Evolutionary conservation across 768 basidiomycete genomes (phyloP).

Genomic region (Termitomyces sp.): DNA sequence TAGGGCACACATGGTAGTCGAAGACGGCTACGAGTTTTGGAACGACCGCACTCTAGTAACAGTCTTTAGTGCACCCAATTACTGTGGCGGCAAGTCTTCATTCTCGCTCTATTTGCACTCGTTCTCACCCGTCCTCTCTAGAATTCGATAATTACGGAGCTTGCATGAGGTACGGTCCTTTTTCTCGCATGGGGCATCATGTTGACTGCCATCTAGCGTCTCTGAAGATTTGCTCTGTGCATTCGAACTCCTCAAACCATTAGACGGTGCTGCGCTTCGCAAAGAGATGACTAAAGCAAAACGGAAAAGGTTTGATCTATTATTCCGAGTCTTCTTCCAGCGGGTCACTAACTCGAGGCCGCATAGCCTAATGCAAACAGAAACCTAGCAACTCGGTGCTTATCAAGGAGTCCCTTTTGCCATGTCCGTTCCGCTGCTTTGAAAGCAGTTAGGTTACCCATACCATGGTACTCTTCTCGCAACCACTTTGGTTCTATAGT

Average conservation of each 20-base stretch:
- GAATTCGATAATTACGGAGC: conserved; percentile 96
- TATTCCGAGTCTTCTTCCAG: neutral
- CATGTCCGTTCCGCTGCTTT: conserved; percentile 3
- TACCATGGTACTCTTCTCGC: conserved; percentile 1
- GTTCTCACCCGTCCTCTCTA: conserved; percentile 25
- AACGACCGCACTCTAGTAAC: conserved; percentile 98
- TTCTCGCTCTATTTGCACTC: conserved; percentile 8
- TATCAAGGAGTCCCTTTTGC: neutral
- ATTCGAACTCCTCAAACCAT: conserved; percentile 93
- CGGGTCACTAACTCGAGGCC: neutral
- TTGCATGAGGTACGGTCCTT: conserved; percentile 72
- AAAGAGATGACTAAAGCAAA: conserved; percentile 99
- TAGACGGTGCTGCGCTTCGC: conserved; percentile 89
- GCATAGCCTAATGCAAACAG: conserved; percentile 16
- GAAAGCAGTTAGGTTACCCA: conserved; percentile 4
- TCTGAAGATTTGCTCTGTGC: conserved; percentile 97
- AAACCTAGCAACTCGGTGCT: neutral
- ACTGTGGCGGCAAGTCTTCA: conserved; percentile 77
- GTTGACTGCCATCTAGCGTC: conserved; percentile 46
- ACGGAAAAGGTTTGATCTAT: conserved; percentile 69
- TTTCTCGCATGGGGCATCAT: conserved; percentile 1
- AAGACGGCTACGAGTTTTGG: conserved; percentile 99
- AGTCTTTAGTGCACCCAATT: conserved; percentile 97
- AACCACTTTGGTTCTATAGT: neutral
- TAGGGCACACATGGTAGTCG: conserved; percentile 99